Evolutionary conservation across 2,329 filamentous ascomycete species (phyloP).

Genomic region (Botrytis pseudocinerea): DNA sequence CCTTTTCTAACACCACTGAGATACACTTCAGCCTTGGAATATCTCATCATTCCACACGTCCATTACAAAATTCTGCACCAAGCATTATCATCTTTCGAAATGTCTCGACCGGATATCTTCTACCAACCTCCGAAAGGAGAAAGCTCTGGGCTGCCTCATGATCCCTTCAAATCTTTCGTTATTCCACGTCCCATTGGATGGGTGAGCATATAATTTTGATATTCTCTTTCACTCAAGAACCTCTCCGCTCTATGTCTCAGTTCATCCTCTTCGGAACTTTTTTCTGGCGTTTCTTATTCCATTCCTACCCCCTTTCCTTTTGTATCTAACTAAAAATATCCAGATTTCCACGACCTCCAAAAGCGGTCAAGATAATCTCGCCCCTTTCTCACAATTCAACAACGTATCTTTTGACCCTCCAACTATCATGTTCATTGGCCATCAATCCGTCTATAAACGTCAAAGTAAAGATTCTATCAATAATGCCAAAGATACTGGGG

Average conservation of each 20-base stretch:
- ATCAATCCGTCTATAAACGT: slow-evolving; percentile 25
- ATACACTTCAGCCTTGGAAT: not conserved
- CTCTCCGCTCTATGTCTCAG: not conserved
- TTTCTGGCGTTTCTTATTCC: not conserved
- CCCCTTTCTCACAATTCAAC: slow-evolving; percentile 27
- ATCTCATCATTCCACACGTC: not conserved
- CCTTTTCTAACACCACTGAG: not conserved
- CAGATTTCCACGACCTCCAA: slow-evolving; percentile 23
- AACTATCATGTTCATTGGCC: slow-evolving; percentile 27
- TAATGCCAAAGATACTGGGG: slow-evolving; percentile 27
- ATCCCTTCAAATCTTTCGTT: slow-evolving; percentile 27
- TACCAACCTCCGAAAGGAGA: slow-evolving; percentile 25
- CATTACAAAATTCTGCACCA: too few species aligned
- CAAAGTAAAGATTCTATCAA: slow-evolving; percentile 26
- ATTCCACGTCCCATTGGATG: slow-evolving; percentile 15
- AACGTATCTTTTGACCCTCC: slow-evolving; percentile 28
- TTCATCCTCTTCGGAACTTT: not conserved
- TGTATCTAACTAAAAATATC: not conserved
- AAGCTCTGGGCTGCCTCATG: slow-evolving; percentile 24
- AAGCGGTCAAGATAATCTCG: slow-evolving; percentile 26
- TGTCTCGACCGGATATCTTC: slow-evolving; percentile 23
- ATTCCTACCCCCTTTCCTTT: not conserved
- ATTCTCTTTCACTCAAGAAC: not conserved
- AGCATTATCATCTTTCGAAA: not conserved
- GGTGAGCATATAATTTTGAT: not conserved